Evolutionary conservation across 2,329 filamentous ascomycete genomes (phyloP), one percentile per base, ranked within the genome.

Genomic region (Beauveria sp.): DNA sequence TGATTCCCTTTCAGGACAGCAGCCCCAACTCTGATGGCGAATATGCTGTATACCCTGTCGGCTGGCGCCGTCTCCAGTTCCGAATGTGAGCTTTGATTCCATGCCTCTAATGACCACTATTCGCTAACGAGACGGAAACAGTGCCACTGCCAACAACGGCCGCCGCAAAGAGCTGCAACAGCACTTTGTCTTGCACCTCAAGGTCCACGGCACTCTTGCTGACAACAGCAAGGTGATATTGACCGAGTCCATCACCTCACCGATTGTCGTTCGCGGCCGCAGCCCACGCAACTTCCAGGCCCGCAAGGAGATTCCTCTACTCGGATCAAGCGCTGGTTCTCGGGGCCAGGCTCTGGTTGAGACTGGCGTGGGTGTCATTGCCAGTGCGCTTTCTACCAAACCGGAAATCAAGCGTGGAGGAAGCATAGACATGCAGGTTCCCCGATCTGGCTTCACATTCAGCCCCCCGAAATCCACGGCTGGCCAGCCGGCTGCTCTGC

Each of bases 261-360:
- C 93, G 2, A 93, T 98, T 67, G 96, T 98, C 60, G 93, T 98
- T 34, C 88, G 93, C 64, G 93, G 93, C 42, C 85, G 93, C 68
- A 97, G 93, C 74, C 93, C 93, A 4, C 84, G 93, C 43, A 98
- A 98, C 74, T 98, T 98, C 74, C 92, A 96, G 74, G 89, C 92
- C 10, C 84, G 93, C 58, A 97, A 96, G 74, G 93, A 98, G 73
- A 89, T 96, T 64, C 92, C 93, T 2, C 82, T 98, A 52, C 83
- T 91, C 60, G 90, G 90, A 20, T 86, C 83, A 18, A 91, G 89
- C 66, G 88, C 88, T 24, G 87, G 88, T 28, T 90, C 90, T 31
- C 83, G 88, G n/a, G 86, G 91, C 46, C 93, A 95, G 72, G 87
- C 86, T 42, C 76, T 87, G 52, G 83, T 86, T n/a, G 83, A 86